Conservation (phyloP, 306 rosid genomes). For the Argentina anserina region DNA sequence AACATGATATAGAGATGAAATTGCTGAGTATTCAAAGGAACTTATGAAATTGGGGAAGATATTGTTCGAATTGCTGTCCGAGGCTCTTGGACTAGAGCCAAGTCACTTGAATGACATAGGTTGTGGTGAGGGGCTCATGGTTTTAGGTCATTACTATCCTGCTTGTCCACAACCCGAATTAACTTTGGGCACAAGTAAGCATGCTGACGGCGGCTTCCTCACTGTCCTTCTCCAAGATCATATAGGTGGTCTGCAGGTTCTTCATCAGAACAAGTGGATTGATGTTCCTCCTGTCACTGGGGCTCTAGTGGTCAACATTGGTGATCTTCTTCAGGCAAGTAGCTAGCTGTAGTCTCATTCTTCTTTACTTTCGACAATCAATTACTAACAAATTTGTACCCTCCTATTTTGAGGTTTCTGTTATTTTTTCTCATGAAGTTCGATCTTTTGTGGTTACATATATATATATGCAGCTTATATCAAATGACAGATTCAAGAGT, state of each 20-base stretch:
- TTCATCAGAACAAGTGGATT: slow-evolving; percentile 17
- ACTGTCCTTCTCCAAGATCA: slow-evolving; percentile 50
- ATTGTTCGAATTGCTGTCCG: slow-evolving; percentile 19
- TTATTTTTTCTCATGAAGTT: background rate
- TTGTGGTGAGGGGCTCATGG: slow-evolving; percentile 17
- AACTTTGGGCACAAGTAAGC: slow-evolving; percentile 27
- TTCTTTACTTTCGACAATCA: background rate
- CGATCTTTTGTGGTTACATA: background rate
- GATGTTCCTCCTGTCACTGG: slow-evolving; percentile 5
- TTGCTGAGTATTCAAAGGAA: slow-evolving; percentile 30
- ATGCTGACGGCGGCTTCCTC: slow-evolving; percentile 36
- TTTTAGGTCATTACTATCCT: slow-evolving; percentile 23
- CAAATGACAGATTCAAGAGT: slow-evolving; percentile 46
- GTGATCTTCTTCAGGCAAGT: slow-evolving; percentile 23
- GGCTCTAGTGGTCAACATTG: slow-evolving; percentile 23
- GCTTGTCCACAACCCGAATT: slow-evolving; percentile 25
- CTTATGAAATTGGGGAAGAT: slow-evolving; percentile 33
- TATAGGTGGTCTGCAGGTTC: slow-evolving; percentile 54
- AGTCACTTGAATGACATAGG: slow-evolving; percentile 17
- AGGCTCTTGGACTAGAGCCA: slow-evolving; percentile 23
- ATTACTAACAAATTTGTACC: background rate
- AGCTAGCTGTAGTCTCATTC: background rate
- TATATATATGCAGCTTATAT: slow-evolving; percentile 19
- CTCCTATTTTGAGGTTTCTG: background rate
- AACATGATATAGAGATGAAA: background rate